phyloP scores from a whole-genome alignment of 2,329 filamentous ascomycete species.

The Dendrostoma leiphaemia region DNA sequence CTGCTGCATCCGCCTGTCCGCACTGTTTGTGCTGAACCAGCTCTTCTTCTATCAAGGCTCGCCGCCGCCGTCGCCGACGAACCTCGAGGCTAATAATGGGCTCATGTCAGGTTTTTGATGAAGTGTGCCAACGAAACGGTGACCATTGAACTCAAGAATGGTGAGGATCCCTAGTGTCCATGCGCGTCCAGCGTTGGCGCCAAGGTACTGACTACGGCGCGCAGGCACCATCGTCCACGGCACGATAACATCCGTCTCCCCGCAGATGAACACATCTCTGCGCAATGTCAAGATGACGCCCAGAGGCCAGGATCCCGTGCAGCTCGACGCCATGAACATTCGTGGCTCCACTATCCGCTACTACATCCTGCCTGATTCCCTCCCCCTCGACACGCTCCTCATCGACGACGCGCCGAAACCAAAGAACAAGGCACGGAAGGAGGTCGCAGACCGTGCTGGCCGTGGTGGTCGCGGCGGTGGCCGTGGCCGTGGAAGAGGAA shows the following conservation, averaged over 20 bases:
- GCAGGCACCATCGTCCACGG: conserved; percentile 92
- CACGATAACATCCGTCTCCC: conserved; percentile 94
- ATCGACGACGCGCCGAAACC: conserved; percentile 97
- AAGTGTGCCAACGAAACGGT: conserved; percentile 99
- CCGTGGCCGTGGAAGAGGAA: conserved; percentile 52
- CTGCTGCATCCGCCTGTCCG: conserved; percentile 6
- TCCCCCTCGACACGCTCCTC: conserved; percentile 90
- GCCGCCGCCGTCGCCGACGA: conserved; percentile 17
- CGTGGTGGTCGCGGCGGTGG: conserved; percentile 53
- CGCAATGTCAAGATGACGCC: conserved; percentile 96
- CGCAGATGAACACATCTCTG: conserved; percentile 97
- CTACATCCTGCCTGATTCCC: conserved; percentile 91
- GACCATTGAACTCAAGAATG: conserved; percentile 98
- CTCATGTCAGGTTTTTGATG: conserved; percentile 80
- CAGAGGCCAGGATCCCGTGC: conserved; percentile 81
- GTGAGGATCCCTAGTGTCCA: conserved; percentile 43
- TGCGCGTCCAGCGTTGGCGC: background rate
- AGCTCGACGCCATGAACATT: conserved; percentile 93
- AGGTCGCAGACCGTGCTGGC: conserved; percentile 58
- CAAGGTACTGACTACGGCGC: background rate
- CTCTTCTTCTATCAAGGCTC: conserved; percentile 16
- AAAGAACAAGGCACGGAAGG: conserved; percentile 99
- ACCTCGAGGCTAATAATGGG: conserved; percentile 29
- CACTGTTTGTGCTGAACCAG: conserved; percentile 31
- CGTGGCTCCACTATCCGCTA: conserved; percentile 95